Percentiles rank a stretch among this genome's conserved stretches.
These are phyloP conservation scores for Candida maesae DNA, from an alignment of 805 yeast species.

Conservation along the genomic window DNA sequence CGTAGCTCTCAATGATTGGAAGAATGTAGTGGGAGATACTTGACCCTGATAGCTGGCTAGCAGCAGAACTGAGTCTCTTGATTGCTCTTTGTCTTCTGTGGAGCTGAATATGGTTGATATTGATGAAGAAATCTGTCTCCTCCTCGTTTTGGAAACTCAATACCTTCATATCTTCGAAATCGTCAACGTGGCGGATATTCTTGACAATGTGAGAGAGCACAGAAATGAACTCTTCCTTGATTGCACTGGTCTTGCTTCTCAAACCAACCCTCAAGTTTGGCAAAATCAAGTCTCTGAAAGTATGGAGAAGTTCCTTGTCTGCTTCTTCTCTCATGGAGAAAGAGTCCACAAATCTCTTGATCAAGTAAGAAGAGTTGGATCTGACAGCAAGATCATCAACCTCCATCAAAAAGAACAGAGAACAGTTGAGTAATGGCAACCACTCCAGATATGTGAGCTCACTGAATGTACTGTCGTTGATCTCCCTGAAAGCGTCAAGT, in stretches of 20 bases:
- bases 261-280: constrained; percentile 69
- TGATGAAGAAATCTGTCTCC: constrained; percentile 76
- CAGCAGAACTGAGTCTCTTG: constrained; percentile 51
- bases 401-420: constrained; percentile 70
- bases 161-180: constrained; percentile 61
- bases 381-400: constrained; percentile 77
- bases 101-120: constrained; percentile 77
- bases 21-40: constrained; percentile 75
- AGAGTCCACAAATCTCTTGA: constrained; percentile 62
- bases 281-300: constrained; percentile 52
- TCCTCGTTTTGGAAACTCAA: constrained; percentile 66
- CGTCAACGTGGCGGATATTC: constrained; percentile 40
- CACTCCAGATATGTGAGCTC: constrained; percentile 56
- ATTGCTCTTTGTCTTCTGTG: constrained; percentile 86
- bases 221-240: constrained; percentile 68
- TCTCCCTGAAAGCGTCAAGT: constrained; percentile 57
- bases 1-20: constrained; percentile 83
- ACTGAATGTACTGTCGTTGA: constrained; percentile 53
- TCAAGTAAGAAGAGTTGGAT: constrained; percentile 63
- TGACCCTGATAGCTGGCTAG: constrained; percentile 43
- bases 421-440: constrained; percentile 70
- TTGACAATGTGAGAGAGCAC: constrained; percentile 62
- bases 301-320: constrained; percentile 30
- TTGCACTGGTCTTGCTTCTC: constrained; percentile 52
- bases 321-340: constrained; percentile 22